A percentile compares a stretch with the other conserved stretches of the same genome.
Conservation (phyloP, 1,139 yeast genomes). For the Kodamaea fungicola region DNA sequence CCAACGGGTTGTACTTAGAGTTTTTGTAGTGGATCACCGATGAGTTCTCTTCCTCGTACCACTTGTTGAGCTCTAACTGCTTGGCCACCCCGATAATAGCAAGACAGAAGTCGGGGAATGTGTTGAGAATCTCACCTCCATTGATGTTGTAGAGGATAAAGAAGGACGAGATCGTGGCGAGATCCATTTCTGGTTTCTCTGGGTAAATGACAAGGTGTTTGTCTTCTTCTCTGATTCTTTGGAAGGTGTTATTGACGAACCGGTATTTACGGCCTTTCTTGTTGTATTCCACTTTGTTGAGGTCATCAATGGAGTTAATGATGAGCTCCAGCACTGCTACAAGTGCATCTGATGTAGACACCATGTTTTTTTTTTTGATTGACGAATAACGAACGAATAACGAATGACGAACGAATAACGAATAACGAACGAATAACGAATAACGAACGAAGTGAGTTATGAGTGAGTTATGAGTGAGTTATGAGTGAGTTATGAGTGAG, state of each 20-base stretch:
- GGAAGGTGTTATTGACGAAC: constrained; percentile 47
- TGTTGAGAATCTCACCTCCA: constrained; percentile 29
- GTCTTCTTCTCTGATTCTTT: constrained; percentile 48
- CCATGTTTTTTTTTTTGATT: constrained; percentile 3
- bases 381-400: not conserved
- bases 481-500: too few species aligned
- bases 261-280: constrained; percentile 52
- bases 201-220: constrained; percentile 48
- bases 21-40: constrained; percentile 37
- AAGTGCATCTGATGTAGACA: constrained; percentile 15
- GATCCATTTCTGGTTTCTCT: constrained; percentile 29
- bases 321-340: constrained; percentile 20
- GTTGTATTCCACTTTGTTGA: constrained; percentile 41
- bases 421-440: not conserved
- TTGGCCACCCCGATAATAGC: constrained; percentile 50
- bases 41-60: constrained; percentile 51
- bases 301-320: constrained; percentile 21
- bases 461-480: too few species aligned
- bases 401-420: too few species aligned
- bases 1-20: constrained; percentile 29
- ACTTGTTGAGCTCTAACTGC: constrained; percentile 44
- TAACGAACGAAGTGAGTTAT: not conserved
- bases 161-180: constrained; percentile 44
- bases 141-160: constrained; percentile 37
- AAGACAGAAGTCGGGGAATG: constrained; percentile 44